Conservation (phyloP, 2,329 filamentous ascomycete species). For the Pseudonectria buxi region DNA sequence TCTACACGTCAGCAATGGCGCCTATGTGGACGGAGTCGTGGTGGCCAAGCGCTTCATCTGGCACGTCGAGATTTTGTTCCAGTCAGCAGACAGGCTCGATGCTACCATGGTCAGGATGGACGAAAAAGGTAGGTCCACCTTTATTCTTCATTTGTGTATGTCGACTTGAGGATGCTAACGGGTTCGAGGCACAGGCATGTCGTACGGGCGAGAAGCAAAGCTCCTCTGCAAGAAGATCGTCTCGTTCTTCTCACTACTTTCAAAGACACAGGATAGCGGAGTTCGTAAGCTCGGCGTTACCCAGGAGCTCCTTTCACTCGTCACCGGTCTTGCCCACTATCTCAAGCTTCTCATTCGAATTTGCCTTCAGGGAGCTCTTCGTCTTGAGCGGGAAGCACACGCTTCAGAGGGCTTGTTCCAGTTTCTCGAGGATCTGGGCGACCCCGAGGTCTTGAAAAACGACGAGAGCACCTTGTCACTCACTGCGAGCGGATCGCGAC, state of each 20-base stretch:
- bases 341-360: slow-evolving; percentile 96
- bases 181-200: slow-evolving; percentile 53
- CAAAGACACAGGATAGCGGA: slow-evolving; percentile 89
- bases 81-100: slow-evolving; percentile 80
- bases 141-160: background rate
- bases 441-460: slow-evolving; percentile 70
- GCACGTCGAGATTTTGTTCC: slow-evolving; percentile 90
- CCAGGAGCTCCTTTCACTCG: slow-evolving; percentile 93
- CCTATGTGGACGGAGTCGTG: slow-evolving; percentile 89
- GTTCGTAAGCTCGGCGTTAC: slow-evolving; percentile 89
- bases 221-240: slow-evolving; percentile 99
- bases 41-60: slow-evolving; percentile 94
- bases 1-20: slow-evolving; percentile 94
- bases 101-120: slow-evolving; percentile 59
- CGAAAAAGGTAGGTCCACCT: slow-evolving; percentile 60
- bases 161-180: slow-evolving; percentile 8
- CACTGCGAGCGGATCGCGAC: slow-evolving; percentile 55
- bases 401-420: slow-evolving; percentile 68
- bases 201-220: slow-evolving; percentile 94
- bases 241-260: slow-evolving; percentile 90
- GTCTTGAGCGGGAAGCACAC: slow-evolving; percentile 77
- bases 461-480: slow-evolving; percentile 64
- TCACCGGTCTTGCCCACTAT: slow-evolving; percentile 94
- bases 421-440: slow-evolving; percentile 77
- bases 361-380: slow-evolving; percentile 86